Conservation (phyloP, 768 basidiomycete genomes). For the Astraeus odoratus region DNA sequence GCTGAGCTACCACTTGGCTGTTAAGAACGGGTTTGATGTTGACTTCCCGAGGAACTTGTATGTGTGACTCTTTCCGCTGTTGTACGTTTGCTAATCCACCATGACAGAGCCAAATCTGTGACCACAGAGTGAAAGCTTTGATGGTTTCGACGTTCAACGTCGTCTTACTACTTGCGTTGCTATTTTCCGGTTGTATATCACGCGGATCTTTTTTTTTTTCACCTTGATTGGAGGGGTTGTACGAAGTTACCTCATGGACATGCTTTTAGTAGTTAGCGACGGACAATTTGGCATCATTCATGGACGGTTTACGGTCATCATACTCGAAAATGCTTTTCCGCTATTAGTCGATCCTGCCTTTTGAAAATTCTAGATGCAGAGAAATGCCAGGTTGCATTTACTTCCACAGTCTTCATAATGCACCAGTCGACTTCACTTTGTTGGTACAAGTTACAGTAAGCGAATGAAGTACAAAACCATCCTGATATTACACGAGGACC, state of each 20-base stretch:
- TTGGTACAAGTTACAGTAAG: too few relatives aligned
- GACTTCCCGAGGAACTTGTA: constrained; percentile 97
- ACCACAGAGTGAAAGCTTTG: constrained; percentile 51
- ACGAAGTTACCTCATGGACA: constrained; percentile 16
- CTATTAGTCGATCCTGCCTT: neutral
- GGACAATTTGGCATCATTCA: constrained; percentile 24
- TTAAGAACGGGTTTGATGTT: constrained; percentile 94
- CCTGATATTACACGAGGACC: too few relatives aligned
- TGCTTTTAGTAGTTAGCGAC: constrained; percentile 18
- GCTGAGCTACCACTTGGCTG: constrained; percentile 92
- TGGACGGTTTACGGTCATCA: constrained; percentile 10
- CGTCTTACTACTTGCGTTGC: neutral
- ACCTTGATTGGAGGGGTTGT: constrained; percentile 6
- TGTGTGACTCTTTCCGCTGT: constrained; percentile 25
- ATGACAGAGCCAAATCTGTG: constrained; percentile 64
- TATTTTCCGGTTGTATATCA: neutral
- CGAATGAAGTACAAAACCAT: too few relatives aligned
- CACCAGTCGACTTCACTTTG: too few relatives aligned
- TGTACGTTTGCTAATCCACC: constrained; percentile 7
- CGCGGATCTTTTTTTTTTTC: constrained; percentile 11
- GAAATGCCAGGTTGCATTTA: neutral
- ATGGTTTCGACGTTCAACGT: too few relatives aligned
- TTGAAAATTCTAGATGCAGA: neutral
- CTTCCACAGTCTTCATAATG: too few relatives aligned
- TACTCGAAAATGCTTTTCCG: neutral